phyloP scores from a whole-genome alignment of 1,139 yeast species.

The Candida sp. region DNA sequence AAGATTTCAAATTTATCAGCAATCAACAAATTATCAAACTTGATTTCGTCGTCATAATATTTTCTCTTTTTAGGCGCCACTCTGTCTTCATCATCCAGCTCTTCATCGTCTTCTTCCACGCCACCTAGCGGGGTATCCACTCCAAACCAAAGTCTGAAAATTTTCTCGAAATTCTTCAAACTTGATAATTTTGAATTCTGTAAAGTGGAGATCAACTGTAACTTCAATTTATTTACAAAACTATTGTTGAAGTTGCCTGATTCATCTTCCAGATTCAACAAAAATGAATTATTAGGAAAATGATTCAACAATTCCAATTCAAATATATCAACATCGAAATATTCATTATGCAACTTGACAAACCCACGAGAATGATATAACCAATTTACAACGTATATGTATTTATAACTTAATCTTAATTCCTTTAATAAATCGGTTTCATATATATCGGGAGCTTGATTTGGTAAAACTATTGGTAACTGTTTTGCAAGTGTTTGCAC shows the following conservation, averaged over 20 bases:
- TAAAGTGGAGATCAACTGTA: constrained; percentile 33
- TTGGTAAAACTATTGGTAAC: constrained; percentile 25
- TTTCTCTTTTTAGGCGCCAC: constrained; percentile 8
- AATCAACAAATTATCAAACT: constrained; percentile 36
- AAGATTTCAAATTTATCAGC: constrained; percentile 46
- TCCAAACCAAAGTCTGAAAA: constrained; percentile 45
- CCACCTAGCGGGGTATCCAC: constrained; percentile 35
- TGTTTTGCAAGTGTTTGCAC: constrained; percentile 21
- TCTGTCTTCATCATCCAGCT: constrained; percentile 7
- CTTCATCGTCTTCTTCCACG: constrained; percentile 19
- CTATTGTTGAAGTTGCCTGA: constrained; percentile 9
- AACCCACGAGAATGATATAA: constrained; percentile 42
- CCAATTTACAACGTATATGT: constrained; percentile 52
- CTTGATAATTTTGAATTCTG: constrained; percentile 26
- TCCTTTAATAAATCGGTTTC: constrained; percentile 6
- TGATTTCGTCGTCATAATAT: constrained; percentile 11
- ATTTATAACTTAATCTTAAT: constrained; percentile 27
- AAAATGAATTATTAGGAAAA: constrained; percentile 16
- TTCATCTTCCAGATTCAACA: constrained; percentile 25
- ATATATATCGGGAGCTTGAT: constrained; percentile 11
- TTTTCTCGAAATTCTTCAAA: constrained; percentile 41
- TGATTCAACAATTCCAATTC: constrained; percentile 49
- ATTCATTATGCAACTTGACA: constrained; percentile 40
- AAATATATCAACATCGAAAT: constrained; percentile 52
- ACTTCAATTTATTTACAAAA: constrained; percentile 39